Conservation (phyloP, 1,284 basidiomycete genomes). For the Papiliotrema fonsecae region DNA sequence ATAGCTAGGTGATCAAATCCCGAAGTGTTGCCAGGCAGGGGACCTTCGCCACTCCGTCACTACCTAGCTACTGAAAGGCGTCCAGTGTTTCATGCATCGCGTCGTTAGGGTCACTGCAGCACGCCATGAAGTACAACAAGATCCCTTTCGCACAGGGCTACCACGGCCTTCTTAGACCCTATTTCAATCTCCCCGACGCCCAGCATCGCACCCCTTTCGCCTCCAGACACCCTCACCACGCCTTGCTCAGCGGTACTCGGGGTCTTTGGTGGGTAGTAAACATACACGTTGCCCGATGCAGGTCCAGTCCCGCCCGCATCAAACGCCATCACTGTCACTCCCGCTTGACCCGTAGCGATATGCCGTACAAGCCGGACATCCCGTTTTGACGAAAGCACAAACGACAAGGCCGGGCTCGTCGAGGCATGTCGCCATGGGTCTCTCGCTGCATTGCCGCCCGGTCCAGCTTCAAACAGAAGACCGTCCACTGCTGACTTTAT, state of each 20-base stretch:
- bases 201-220: conserved; percentile 64
- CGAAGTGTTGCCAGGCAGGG: too few species aligned
- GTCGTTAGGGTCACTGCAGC: conserved; percentile 4
- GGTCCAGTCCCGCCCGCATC: conserved; percentile 58
- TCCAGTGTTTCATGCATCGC: too few species aligned
- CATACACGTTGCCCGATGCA: conserved; percentile 66
- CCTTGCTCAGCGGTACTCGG: conserved; percentile 65
- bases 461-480: conserved; percentile 55
- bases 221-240: conserved; percentile 65
- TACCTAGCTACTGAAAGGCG: too few species aligned
- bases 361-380: conserved; percentile 81
- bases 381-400: conserved; percentile 89
- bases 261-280: conserved; percentile 61
- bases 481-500: conserved; percentile 81
- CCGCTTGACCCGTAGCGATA: conserved; percentile 27
- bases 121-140: conserved; percentile 61
- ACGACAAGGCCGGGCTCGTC: conserved; percentile 83
- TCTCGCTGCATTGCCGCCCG: conserved; percentile 31
- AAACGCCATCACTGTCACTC: conserved; percentile 62
- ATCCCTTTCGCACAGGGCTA: conserved; percentile 73
- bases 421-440: conserved; percentile 66
- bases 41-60: too few species aligned
- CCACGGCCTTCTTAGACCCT: conserved; percentile 50
- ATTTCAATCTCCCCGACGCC: conserved; percentile 61
- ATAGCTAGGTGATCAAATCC: too few species aligned